phyloP scores from a whole-genome alignment of 2,329 filamentous ascomycete species.

The Teratosphaeria gauchensis region DNA sequence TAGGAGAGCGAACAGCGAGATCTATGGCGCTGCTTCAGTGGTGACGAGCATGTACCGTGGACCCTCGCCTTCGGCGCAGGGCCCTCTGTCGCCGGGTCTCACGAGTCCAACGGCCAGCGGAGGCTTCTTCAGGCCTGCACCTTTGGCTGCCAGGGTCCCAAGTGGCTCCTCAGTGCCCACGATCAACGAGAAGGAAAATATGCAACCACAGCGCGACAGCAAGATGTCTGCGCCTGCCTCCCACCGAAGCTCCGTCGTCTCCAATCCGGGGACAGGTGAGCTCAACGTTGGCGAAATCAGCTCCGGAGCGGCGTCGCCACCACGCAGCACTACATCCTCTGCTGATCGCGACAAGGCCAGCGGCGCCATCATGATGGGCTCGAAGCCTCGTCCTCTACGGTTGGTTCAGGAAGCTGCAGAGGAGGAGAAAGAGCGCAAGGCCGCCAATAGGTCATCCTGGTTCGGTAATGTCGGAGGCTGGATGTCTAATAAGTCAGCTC shows the following conservation, averaged over 20 bases:
- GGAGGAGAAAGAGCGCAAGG: conserved; percentile 29
- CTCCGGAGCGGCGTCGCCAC: conserved; percentile 39
- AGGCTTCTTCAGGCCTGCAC: conserved; percentile 49
- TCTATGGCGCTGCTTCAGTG: conserved; percentile 47
- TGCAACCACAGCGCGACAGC: conserved; percentile 17
- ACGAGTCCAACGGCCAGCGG: conserved; percentile 44
- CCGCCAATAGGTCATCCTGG: conserved; percentile 38
- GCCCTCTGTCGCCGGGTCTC: conserved; percentile 40
- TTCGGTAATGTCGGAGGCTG: conserved; percentile 29
- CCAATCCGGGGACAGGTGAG: conserved; percentile 11
- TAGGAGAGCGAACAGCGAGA: conserved; percentile 36
- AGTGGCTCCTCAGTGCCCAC: conserved; percentile 39
- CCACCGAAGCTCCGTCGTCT: conserved; percentile 16
- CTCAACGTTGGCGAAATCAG: conserved; percentile 21
- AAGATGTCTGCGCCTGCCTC: conserved; percentile 15
- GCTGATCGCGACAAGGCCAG: conserved; percentile 18
- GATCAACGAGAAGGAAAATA: conserved; percentile 15
- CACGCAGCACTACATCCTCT: conserved; percentile 45
- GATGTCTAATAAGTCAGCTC: conserved; percentile 23
- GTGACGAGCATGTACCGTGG: conserved; percentile 87
- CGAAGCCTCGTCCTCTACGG: conserved; percentile 74
- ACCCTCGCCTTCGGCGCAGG: conserved; percentile 33
- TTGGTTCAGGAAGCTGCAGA: conserved; percentile 65
- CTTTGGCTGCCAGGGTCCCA: conserved; percentile 32
- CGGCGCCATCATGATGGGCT: conserved; percentile 39